Conservation (phyloP, 768 basidiomycete genomes). For the Glaciozyma antarctica region DNA sequence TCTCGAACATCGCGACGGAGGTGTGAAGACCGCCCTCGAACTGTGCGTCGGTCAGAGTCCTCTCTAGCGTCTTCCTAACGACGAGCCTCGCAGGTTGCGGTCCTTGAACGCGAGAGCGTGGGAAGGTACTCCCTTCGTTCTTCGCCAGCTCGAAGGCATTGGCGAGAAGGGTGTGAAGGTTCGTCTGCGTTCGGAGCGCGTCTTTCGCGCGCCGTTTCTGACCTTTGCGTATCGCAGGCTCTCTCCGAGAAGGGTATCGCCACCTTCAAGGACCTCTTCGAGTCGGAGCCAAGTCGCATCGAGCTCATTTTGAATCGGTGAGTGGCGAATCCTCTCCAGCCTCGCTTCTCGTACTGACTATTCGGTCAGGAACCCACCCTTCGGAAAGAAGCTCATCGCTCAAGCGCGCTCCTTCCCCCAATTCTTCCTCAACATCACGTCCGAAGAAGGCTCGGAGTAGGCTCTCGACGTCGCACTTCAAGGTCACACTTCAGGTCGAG, state of each 20-base stretch:
- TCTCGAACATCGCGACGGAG: constrained; percentile 56
- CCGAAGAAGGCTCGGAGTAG: not conserved
- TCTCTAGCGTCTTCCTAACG: not conserved
- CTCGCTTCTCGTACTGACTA: not conserved
- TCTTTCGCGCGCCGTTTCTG: not conserved
- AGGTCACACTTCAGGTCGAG: constrained; percentile 9
- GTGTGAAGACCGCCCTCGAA: constrained; percentile 65
- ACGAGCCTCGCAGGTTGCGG: constrained; percentile 46
- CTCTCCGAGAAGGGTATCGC: constrained; percentile 23
- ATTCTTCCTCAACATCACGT: constrained; percentile 12
- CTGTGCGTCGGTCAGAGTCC: constrained; percentile 45
- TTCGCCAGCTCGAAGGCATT: constrained; percentile 79
- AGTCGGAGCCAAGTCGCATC: constrained; percentile 10
- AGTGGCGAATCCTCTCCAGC: not conserved
- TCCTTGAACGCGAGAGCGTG: constrained; percentile 75
- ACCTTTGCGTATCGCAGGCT: not conserved
- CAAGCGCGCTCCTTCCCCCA: constrained; percentile 21
- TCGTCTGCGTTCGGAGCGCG: not conserved
- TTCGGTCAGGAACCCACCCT: constrained; percentile 21
- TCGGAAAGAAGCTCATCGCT: constrained; percentile 14
- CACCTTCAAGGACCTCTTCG: constrained; percentile 19
- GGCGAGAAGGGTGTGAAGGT: constrained; percentile 55
- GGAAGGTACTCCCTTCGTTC: constrained; percentile 76
- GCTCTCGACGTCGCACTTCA: constrained; percentile 13
- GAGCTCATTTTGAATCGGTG: constrained; percentile 26